Evolutionary conservation across 345 rosid species (phyloP), one percentile per base, ranked within the genome.

Genomic region (Acer yangbiense): DNA sequence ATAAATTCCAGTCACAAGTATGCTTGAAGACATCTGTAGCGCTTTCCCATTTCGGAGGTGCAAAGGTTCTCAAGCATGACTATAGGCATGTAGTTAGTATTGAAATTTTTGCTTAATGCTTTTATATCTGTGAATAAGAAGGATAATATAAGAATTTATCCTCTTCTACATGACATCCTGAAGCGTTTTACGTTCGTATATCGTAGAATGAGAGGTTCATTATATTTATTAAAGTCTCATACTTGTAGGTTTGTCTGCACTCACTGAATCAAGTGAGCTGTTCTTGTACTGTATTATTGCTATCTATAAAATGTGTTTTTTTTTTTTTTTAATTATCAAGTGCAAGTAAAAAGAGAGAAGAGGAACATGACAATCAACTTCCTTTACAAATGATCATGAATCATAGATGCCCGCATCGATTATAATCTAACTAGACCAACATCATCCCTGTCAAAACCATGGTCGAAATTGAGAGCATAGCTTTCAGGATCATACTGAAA

Each of bases 401-500:
- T 57, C 18, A 21, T n/a, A 18, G 29, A 35, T 35, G 39, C 6
- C 68, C 7, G 44, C 14, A 73, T 29, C 46, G 65, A 10, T 27
- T 64, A 7, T 74, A 35, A 35, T 35, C 39, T 5, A 35, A 35
- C 39, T 35, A 35, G 39, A 35, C 39, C 39, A 35, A 35, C 85
- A 20, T 64, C 89, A 64, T 84, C 91, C 5, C 60, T 46, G 9
- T 76, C 82, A 32, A 12, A 62, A 20, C 88, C 84, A 17, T 77
- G 9, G 14, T 89, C 94, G 65, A 91, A 91, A 77, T 90, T 89
- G 21, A 90, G 88, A 9, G 91, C 90, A 72, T 90, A 90, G 82
- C 89, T 87, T 27, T 82, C 73, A 16, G 92, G 71, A 73, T 88
- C 90, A 63, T 91, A 91, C 7, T 85, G 86, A 67, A 81, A 83